phyloP scores from a whole-genome alignment of 495 filamentous ascomycete genomes.

The Pseudoneurospora amorphoporcata region DNA sequence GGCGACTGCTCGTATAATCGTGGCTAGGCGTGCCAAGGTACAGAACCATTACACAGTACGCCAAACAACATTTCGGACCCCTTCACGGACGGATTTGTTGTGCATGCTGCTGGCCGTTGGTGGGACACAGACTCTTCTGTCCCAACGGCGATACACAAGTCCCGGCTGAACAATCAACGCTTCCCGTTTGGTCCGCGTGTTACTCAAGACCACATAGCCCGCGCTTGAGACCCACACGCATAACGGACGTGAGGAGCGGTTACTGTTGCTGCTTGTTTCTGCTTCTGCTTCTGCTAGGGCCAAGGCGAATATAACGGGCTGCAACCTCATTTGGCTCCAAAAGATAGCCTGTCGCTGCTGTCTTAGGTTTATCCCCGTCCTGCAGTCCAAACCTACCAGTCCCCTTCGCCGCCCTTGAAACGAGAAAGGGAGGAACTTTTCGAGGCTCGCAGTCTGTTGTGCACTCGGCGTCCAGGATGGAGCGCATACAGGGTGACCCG shows the following conservation, averaged over 20 bases:
- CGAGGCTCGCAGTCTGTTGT: background rate
- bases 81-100: background rate
- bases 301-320: background rate
- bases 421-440: background rate
- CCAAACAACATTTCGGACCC: background rate
- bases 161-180: background rate
- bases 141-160: background rate
- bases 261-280: background rate
- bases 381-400: background rate
- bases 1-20: background rate
- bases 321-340: background rate
- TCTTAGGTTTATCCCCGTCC: background rate
- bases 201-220: background rate
- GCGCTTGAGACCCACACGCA: background rate
- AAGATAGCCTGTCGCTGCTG: background rate
- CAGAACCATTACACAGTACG: background rate
- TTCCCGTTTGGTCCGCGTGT: background rate
- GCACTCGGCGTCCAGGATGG: constrained; percentile 4
- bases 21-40: background rate
- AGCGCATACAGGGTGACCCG: constrained; percentile 1
- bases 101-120: background rate
- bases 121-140: background rate
- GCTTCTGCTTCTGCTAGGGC: background rate
- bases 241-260: background rate
- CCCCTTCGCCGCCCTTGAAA: background rate